These are phyloP conservation scores for Globisporangium ultimum DNA, from an alignment of 352 stramenopile genomes.

Conservation along the genomic window DNA sequence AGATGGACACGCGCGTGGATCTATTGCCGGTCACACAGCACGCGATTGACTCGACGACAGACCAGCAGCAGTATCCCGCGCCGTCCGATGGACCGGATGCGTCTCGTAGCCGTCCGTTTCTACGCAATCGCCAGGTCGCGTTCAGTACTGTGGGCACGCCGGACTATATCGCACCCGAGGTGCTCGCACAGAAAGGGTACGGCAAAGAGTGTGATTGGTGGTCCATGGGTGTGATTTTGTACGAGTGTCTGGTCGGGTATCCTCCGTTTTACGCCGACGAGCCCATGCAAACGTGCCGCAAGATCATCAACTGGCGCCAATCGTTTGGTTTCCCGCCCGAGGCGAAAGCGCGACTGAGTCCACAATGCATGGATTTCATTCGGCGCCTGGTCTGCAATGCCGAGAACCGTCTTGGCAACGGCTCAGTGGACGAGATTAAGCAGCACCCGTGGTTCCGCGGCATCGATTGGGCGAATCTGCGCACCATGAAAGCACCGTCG, in stretches of 20 bases:
- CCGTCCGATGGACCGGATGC: constrained; percentile 27
- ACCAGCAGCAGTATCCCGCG: constrained; percentile 7
- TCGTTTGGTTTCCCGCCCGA: constrained; percentile 66
- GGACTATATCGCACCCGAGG: constrained; percentile 97
- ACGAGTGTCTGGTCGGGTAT: constrained; percentile 97
- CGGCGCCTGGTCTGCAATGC: constrained; percentile 88
- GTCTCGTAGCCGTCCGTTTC: constrained; percentile 48
- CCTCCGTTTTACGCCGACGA: constrained; percentile 97
- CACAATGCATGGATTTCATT: constrained; percentile 88
- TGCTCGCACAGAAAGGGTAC: constrained; percentile 88
- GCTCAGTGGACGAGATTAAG: constrained; percentile 93
- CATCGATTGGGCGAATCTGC: constrained; percentile 90
- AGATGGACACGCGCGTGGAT: constrained; percentile 90
- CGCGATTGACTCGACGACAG: constrained; percentile 34
- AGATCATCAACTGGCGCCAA: constrained; percentile 80
- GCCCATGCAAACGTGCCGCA: constrained; percentile 94
- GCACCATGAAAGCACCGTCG: constrained; percentile 74
- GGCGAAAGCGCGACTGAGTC: constrained; percentile 35
- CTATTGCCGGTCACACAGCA: constrained; percentile 78
- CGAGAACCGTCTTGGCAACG: constrained; percentile 88
- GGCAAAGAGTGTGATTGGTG: constrained; percentile 96
- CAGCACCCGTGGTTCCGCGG: constrained; percentile 93
- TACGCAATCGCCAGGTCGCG: constrained; percentile 83
- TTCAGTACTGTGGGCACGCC: constrained; percentile 97
- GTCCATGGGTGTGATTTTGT: constrained; percentile 98